Base-by-base conservation (phyloP, 2,329 filamentous ascomycete species). In the Leptosphaerulina australis region DNA sequence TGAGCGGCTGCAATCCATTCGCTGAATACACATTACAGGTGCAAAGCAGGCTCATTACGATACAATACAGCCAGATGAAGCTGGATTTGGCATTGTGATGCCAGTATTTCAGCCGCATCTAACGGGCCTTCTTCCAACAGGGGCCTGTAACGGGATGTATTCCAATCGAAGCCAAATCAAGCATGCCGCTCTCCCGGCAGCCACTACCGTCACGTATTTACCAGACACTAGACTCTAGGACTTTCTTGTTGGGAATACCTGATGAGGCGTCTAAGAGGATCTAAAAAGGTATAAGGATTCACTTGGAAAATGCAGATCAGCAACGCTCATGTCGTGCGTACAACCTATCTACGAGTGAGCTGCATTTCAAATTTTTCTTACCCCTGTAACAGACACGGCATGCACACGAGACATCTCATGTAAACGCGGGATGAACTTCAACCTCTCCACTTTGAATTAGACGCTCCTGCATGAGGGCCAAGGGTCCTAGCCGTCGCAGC, bases 401-500 rank as follows among this genome's bases (percentile, higher is more conserved):
- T 35, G 41, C n/a, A 40, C 36, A 4, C 36, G 31, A 46, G 31
- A 14, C 25, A 21, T 24, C 14, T 21, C 41, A 17, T 46, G 17
- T 26, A 10, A 31, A 29, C 48, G 36, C 48, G 36, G 41, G 48
- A 46, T 51, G 48, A 30, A 41, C 20, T 25, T 45, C 30, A 7
- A 39, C 14, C 15, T 29, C 40, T 50, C 48, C 48, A 51, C 52
- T 44, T 46, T 41, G 50, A 47, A 50, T 44, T 43, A 48, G 15
- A 29, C 31, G 39, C 46, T 50, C 44, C 26, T 43, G 52, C 35
- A 40, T 22, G 12, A 15, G n/a, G 9, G 53, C 52, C 53, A 53
- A 53, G 55, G 47, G 44, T 51, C 55, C 44, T n/a, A 56, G 50
- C 55, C 50, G 50, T 38, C 41, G 26, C 18, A n/a, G 18, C 26